Evolutionary conservation across 1,139 yeast genomes (phyloP).

Genomic region (Meyerozyma athensensis): DNA sequence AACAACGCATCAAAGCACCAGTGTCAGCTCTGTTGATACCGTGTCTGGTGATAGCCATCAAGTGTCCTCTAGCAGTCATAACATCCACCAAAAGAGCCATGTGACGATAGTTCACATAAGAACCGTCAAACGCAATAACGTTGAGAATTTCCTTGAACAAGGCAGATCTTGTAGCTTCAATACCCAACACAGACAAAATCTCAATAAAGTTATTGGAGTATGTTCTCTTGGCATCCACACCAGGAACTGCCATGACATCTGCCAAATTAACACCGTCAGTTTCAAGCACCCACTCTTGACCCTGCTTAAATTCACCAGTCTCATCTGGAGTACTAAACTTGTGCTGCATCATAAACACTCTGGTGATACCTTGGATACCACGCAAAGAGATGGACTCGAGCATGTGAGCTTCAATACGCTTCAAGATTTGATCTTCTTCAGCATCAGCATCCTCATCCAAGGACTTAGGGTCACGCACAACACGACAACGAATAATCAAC

Average conservation of each 20-base stretch:
- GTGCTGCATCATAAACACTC: conserved; percentile 93
- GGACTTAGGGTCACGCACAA: conserved; percentile 92
- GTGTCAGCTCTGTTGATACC: conserved; percentile 99
- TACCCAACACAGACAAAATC: conserved; percentile 90
- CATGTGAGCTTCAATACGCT: conserved; percentile 95
- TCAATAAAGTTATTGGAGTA: conserved; percentile 97
- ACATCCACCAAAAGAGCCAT: conserved; percentile 96
- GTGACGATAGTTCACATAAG: conserved; percentile 97
- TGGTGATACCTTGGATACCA: conserved; percentile 92
- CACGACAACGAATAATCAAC: conserved; percentile 96
- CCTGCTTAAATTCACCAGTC: conserved; percentile 81
- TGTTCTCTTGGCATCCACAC: conserved; percentile 86
- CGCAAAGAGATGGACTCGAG: conserved; percentile 89
- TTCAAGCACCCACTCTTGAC: conserved; percentile 97
- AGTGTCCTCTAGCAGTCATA: conserved; percentile 97
- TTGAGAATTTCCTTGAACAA: conserved; percentile 89
- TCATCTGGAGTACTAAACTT: conserved; percentile 75
- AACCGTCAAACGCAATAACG: conserved; percentile 99
- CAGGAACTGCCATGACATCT: conserved; percentile 92
- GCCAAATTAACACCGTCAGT: conserved; percentile 97
- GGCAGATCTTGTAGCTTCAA: conserved; percentile 96
- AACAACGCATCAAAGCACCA: conserved; percentile 98
- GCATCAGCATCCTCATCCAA: conserved; percentile 92
- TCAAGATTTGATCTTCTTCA: conserved; percentile 95
- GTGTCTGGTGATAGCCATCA: conserved; percentile 98